Base-by-base conservation (phyloP, 257 asterid genomes). In the Solanum okadae region DNA sequence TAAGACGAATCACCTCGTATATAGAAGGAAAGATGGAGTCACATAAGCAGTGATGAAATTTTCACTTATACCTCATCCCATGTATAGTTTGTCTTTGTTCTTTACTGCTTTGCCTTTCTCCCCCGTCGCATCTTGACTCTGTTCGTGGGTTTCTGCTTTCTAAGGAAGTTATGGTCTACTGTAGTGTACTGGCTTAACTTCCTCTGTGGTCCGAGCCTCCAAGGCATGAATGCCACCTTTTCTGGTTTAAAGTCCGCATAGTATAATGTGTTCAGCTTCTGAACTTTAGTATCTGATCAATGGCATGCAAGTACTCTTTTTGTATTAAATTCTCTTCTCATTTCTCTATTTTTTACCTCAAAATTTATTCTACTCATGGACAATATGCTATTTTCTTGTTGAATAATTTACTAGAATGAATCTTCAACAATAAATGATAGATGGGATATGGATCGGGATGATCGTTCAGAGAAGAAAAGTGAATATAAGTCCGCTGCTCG, bases 401-500 rank as follows among this genome's bases (percentile, higher is more conserved):
- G 87, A 63, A 71, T 67, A 52, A 76, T 38, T 86, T n/a, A 78
- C 42, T 73, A 93, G 90, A 90, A 91, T 88, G 70, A 91, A 85
- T 85, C 92, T 90, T 84, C 90, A 33, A 89, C 89, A 88, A 79
- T 89, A 87, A 92, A 90, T 86, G 88, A 91, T 78, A 38, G 31
- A 63, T 84, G 87, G 75, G 88, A 88, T 71, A 81, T 25, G 90
- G 96, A 89, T 81, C 89, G 83, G 79, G 93, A 90, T 67, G 93
- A 93, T 61, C 89, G 85, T 83, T 85, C 90, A 46, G 91, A 86
- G 87, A 91, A 91, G 90, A 93, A 93, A 92, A 88, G 92, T 76
- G 92, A 91, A 89, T 87, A 91, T 65, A 95, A 91, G 91, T 90
- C 91, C 13, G 79, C 94, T 44, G 86, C 91, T 83, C 93, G 94